phyloP scores from a whole-genome alignment of 2,329 filamentous ascomycete genomes.

The Basipetospora chlamydospora region DNA sequence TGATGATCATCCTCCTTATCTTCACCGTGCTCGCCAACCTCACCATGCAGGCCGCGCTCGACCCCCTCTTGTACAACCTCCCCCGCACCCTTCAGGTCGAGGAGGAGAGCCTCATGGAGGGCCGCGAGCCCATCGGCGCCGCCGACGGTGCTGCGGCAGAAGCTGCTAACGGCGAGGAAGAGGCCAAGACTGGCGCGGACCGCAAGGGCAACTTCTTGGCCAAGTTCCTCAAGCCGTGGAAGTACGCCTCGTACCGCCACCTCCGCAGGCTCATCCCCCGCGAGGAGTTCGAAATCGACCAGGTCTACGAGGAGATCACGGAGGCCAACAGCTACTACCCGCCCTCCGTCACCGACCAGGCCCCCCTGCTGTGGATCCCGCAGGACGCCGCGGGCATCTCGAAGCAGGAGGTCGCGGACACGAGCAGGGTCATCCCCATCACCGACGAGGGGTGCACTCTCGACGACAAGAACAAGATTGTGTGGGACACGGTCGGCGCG shows the following conservation, averaged over 20 bases:
- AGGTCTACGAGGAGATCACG: slow-evolving; percentile 45
- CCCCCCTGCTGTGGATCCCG: slow-evolving; percentile 74
- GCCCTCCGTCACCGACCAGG: slow-evolving; percentile 47
- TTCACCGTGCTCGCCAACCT: slow-evolving; percentile 67
- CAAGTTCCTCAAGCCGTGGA: slow-evolving; percentile 56
- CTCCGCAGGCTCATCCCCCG: slow-evolving; percentile 56
- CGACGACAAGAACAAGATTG: slow-evolving; percentile 43
- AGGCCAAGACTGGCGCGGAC: slow-evolving; percentile 7
- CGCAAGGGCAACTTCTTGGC: slow-evolving; percentile 38
- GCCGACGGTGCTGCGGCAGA: slow-evolving; percentile 9
- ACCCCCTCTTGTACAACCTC: slow-evolving; percentile 56
- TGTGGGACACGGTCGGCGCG: slow-evolving; percentile 25
- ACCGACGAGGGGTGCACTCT: slow-evolving; percentile 64
- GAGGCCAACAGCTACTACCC: slow-evolving; percentile 60
- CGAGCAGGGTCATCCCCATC: slow-evolving; percentile 56
- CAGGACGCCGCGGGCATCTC: slow-evolving; percentile 60
- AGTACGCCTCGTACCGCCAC: slow-evolving; percentile 55
- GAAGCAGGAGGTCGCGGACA: slow-evolving; percentile 62
- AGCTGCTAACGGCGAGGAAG: slow-evolving; percentile 16
- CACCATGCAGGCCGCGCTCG: slow-evolving; percentile 52
- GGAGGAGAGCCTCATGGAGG: slow-evolving; percentile 22
- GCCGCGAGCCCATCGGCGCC: slow-evolving; percentile 7
- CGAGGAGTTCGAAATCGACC: slow-evolving; percentile 28
- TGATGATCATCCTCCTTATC: slow-evolving; percentile 63
- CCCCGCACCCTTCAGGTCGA: slow-evolving; percentile 44